Conservation (phyloP, 2,329 filamentous ascomycete species). For the Aspergillus carbonarius region DNA sequence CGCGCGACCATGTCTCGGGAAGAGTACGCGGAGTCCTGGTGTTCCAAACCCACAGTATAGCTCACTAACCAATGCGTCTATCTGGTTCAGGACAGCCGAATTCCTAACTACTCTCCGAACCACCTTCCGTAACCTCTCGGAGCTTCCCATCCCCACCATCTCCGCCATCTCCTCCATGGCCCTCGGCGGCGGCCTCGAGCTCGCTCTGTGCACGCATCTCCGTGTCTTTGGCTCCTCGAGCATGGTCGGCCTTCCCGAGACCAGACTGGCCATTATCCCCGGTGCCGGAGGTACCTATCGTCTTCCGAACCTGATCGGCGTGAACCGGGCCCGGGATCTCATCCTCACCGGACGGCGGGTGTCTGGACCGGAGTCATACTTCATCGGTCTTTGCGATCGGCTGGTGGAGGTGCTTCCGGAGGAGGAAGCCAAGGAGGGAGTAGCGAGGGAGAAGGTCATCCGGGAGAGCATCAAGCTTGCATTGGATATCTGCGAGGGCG, state of each 20-base stretch:
- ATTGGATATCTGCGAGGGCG: constrained; percentile 83
- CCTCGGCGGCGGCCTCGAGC: constrained; percentile 88
- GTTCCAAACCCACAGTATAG: background rate
- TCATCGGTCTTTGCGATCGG: constrained; percentile 85
- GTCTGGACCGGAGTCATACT: constrained; percentile 80
- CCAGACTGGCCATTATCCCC: constrained; percentile 87
- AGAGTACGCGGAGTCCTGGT: constrained; percentile 59
- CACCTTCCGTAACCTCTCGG: constrained; percentile 71
- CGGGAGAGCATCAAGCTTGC: constrained; percentile 76
- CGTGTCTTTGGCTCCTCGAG: constrained; percentile 81
- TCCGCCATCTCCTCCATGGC: constrained; percentile 81
- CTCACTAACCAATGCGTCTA: background rate
- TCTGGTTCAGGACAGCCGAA: constrained; percentile 62
- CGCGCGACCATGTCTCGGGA: constrained; percentile 70
- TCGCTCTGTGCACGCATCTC: constrained; percentile 85
- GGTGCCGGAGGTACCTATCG: constrained; percentile 92
- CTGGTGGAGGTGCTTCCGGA: constrained; percentile 72
- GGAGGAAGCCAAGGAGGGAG: constrained; percentile 52
- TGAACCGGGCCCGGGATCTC: constrained; percentile 79
- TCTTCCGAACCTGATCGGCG: constrained; percentile 76
- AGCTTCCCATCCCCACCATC: constrained; percentile 85
- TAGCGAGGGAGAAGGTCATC: constrained; percentile 67
- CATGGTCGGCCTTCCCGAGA: constrained; percentile 82
- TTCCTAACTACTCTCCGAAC: constrained; percentile 76
- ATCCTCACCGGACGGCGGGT: constrained; percentile 89